Percentiles rank a stretch among this genome's conserved stretches.
Conservation (phyloP, 163 green algal species). For the Coccomyxa subellipsoidea region DNA sequence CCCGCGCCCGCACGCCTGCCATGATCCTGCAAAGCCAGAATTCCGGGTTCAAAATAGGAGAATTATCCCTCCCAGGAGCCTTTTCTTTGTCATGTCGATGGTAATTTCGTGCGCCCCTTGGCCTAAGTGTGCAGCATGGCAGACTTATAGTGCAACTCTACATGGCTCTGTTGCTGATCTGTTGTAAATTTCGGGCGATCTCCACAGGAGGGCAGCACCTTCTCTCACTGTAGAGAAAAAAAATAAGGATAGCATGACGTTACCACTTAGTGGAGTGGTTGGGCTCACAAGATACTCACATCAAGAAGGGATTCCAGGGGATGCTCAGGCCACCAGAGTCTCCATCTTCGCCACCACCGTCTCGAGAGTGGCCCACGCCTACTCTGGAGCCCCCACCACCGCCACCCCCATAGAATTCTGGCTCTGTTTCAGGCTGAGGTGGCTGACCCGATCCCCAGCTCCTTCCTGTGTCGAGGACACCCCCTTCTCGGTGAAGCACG, state of each 20-base stretch:
- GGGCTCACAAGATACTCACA: background rate
- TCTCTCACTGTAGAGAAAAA: too few relatives aligned
- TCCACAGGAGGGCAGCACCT: too few relatives aligned
- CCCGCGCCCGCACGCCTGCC: background rate
- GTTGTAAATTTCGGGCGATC: too few relatives aligned
- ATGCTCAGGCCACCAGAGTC: conserved; percentile 3
- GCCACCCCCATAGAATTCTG: background rate
- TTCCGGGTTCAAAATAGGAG: too few relatives aligned
- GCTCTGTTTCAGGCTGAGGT: background rate
- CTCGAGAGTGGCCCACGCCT: background rate
- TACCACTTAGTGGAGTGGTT: background rate
- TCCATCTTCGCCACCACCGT: background rate
- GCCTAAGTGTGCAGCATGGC: too few relatives aligned
- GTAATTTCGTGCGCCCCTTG: too few relatives aligned
- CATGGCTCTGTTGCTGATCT: too few relatives aligned
- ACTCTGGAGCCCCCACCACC: background rate
- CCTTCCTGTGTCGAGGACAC: background rate
- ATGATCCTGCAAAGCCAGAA: conserved; percentile 9
- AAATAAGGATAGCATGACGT: too few relatives aligned
- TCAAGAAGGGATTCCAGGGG: conserved; percentile 7
- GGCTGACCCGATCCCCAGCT: background rate
- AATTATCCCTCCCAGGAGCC: too few relatives aligned
- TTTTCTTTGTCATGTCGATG: background rate
- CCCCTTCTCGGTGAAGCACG: background rate
- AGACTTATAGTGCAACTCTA: too few relatives aligned